A percentile compares a stretch with the other conserved stretches of the same genome.
Evolutionary conservation across 106 monocot genomes (phyloP).

Genomic region (Dendrobium nobile): DNA sequence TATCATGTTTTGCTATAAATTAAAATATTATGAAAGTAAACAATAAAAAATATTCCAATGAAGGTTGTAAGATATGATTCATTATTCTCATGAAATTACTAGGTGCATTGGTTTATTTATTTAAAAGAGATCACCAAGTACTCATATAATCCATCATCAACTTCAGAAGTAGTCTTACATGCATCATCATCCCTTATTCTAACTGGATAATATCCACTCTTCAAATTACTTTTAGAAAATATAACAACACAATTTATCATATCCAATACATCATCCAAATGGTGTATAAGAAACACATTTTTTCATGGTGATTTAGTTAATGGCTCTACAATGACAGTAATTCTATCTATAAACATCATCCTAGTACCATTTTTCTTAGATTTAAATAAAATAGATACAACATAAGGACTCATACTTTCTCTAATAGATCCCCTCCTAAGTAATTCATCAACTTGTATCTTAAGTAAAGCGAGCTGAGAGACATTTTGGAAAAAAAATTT

Average conservation of each 20-base stretch:
- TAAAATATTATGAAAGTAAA: slow-evolving; percentile 19
- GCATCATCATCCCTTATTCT: neutral
- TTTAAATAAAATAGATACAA: neutral
- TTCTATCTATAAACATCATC: slow-evolving; percentile 4
- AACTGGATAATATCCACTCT: slow-evolving; percentile 8
- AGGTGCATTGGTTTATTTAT: slow-evolving; percentile 10
- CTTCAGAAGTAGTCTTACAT: slow-evolving; percentile 13
- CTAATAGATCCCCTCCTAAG: too few species aligned
- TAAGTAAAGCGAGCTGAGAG: neutral
- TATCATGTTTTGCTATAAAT: neutral
- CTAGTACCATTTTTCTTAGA: slow-evolving; percentile 8
- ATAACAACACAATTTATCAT: neutral
- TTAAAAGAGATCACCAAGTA: slow-evolving; percentile 9
- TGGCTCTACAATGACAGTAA: neutral
- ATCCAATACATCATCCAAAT: slow-evolving; percentile 13
- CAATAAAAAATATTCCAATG: neutral
- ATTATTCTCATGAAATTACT: slow-evolving; percentile 9
- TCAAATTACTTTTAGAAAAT: slow-evolving; percentile 10
- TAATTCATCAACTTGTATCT: too few species aligned
- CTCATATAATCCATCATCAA: slow-evolving; percentile 3
- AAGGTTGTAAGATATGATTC: neutral
- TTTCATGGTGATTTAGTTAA: slow-evolving; percentile 9
- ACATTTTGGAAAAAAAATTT: neutral
- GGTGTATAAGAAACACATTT: neutral
- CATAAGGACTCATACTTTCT: neutral